Conservation (phyloP, 441 rosid species). For the Arabidopsis hybrid region DNA sequence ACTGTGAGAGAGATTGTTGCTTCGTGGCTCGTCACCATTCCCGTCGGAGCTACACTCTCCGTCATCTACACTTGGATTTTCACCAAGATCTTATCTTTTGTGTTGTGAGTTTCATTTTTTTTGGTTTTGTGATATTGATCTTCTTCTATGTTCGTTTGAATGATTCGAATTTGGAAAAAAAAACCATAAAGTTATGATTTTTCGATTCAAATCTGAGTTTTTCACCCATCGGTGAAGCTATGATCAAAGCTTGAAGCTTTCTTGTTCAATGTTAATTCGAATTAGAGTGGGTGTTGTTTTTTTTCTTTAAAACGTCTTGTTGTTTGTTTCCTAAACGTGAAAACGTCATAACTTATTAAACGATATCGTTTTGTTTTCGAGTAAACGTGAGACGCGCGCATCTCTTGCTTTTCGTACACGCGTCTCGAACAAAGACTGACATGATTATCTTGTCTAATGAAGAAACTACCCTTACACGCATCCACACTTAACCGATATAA, state of each 20-base stretch:
- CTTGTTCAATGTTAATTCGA: conserved; percentile 4
- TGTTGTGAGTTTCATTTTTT: conserved; percentile 53
- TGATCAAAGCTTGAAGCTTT: neutral
- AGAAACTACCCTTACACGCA: conserved; percentile 46
- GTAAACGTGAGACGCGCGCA: conserved; percentile 46
- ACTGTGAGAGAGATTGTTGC: conserved; percentile 89
- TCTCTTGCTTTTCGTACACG: conserved; percentile 56
- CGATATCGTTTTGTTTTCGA: neutral
- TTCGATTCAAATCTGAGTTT: conserved; percentile 3
- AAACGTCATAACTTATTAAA: neutral
- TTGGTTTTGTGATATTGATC: conserved; percentile 32
- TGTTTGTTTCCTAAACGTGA: neutral
- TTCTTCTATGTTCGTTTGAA: conserved; percentile 33
- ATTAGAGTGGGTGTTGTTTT: conserved; percentile 17
- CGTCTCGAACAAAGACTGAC: conserved; percentile 50
- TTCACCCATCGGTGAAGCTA: conserved; percentile 39
- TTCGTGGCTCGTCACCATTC: conserved; percentile 96
- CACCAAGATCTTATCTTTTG: conserved; percentile 73
- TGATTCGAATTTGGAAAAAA: conserved; percentile 28
- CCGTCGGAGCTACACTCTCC: conserved; percentile 82
- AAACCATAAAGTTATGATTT: conserved; percentile 21
- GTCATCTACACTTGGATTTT: conserved; percentile 89
- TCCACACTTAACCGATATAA: neutral
- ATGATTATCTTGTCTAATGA: conserved; percentile 42
- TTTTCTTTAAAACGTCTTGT: neutral